These are phyloP conservation scores for Peronosclerospora sorghi DNA, from an alignment of 352 stramenopile genomes.

Conservation along the genomic window DNA sequence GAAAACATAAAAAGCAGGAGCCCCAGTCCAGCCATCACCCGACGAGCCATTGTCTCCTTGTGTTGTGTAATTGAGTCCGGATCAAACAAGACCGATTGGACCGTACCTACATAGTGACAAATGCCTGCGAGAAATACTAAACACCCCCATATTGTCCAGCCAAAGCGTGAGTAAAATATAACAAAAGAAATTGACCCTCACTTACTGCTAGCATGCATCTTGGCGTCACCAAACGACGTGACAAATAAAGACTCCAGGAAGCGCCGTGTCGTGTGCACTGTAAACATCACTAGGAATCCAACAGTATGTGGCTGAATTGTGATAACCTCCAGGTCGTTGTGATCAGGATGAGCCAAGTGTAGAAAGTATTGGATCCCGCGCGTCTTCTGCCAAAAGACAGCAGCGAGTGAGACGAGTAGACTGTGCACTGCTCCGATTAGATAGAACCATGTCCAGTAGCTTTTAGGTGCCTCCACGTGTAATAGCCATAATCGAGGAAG, in stretches of 20 bases:
- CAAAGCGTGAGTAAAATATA: constrained; percentile 3
- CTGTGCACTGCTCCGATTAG: constrained; percentile 43
- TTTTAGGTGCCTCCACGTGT: constrained; percentile 37
- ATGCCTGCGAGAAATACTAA: constrained; percentile 42
- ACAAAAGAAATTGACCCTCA: constrained; percentile 1
- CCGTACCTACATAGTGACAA: constrained; percentile 50
- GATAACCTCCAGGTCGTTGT: constrained; percentile 1
- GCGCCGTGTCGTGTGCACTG: constrained; percentile 37
- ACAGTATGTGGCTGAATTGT: constrained; percentile 30
- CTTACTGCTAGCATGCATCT: constrained; percentile 44
- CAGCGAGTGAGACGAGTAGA: constrained; percentile 17
- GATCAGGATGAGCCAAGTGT: constrained; percentile 19
- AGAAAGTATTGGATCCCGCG: constrained; percentile 24
- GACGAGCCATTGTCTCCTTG: constrained; percentile 10
- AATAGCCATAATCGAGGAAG: constrained; percentile 20
- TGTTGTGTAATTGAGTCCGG: constrained; percentile 11
- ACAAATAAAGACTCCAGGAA: constrained; percentile 51
- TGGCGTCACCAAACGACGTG: constrained; percentile 54
- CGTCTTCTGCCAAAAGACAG: constrained; percentile 21
- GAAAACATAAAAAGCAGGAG: constrained; percentile 30
- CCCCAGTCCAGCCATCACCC: constrained; percentile 13
- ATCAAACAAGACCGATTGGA: constrained; percentile 37
- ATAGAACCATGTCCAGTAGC: constrained; percentile 70
- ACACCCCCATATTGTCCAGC: neutral
- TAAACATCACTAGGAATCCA: constrained; percentile 38